Evolutionary conservation across 768 basidiomycete genomes (phyloP).

Genomic region (Lyophyllum decastes): DNA sequence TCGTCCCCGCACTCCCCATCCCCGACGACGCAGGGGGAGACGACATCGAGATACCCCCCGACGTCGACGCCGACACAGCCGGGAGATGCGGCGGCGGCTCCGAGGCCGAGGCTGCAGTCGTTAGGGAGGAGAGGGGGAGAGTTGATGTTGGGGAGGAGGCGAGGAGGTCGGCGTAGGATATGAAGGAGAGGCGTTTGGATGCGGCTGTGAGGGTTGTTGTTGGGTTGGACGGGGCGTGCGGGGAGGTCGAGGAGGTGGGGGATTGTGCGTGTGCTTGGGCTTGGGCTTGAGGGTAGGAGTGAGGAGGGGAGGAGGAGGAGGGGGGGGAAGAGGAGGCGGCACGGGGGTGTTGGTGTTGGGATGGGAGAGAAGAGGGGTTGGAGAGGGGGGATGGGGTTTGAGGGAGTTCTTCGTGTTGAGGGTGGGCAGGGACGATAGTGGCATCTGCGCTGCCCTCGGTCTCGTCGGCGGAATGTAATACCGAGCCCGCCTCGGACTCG

Average conservation of each 20-base stretch:
- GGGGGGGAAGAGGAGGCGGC: too few species aligned
- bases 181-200: constrained; percentile 81
- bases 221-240: constrained; percentile 8
- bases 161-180: constrained; percentile 86
- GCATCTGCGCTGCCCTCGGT: constrained; percentile 9
- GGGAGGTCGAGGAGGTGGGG: constrained; percentile 15
- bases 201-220: constrained; percentile 25
- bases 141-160: constrained; percentile 73
- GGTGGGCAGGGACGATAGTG: constrained; percentile 15
- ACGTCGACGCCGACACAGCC: too few species aligned
- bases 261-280: too few species aligned
- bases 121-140: constrained; percentile 72
- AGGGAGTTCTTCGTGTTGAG: neutral
- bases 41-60: too few species aligned
- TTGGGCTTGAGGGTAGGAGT: too few species aligned
- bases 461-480: constrained; percentile 18
- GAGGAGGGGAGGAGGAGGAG: too few species aligned
- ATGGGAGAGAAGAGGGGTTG: constrained; percentile 21
- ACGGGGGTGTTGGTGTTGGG: too few species aligned
- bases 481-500: constrained; percentile 26
- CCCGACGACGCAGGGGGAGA: too few species aligned
- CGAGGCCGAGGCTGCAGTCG: constrained; percentile 53
- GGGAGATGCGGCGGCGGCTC: constrained; percentile 79
- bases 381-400: constrained; percentile 13
- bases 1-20: constrained; percentile 29